Base-by-base conservation (phyloP, 169 alveolate genomes). In the Eimeria praecox region DNA sequence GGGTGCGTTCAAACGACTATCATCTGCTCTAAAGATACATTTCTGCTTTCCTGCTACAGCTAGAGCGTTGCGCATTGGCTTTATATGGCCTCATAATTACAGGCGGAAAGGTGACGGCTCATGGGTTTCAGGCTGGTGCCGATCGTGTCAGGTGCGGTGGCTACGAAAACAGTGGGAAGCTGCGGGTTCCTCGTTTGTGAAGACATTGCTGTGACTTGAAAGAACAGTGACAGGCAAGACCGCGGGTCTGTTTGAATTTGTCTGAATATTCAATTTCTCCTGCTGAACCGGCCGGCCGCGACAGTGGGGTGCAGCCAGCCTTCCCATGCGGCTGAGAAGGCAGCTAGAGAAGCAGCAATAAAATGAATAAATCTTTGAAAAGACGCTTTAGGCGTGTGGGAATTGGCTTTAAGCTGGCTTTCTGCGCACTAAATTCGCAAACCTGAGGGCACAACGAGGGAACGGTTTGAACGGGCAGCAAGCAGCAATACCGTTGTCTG, bases 261-360 rank as follows among this genome's bases (percentile, higher is more conserved):
- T 30, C 90, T 80, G 30, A 33, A 40, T 75, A 44, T 75, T 46
- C 40, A 49, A 54, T 80, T 80, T 80, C 59, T 30, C 46, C 71
- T 49, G 44, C 71, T 80, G 90, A 46, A 54, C 56, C 46, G 40
- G 71, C 90, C 69, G 69, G 44, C 90, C 90, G 27, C 56, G 44
- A 54, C 90, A 80, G 90, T 80, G 90, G 90, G 90, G 90, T 40
- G 69, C 71, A 42, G 71, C 59, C 90, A 80, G 90, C 71, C 90
- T 80, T 80, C 90, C 46, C 71, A 10, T 80, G 44, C 35, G 0
- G 90, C 71, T 27, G 52, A 22, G 69, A 49, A 44, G 40, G 27
- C 90, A 46, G 90, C 71, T 4, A 40, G 71, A 6, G 40, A 30
- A 80, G 59, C 71, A 9, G 69, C 52, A 35, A 75, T 42, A 75